Evolutionary conservation across 495 filamentous ascomycete species (phyloP), one percentile per base, ranked within the genome.

Genomic region (Penicillium cinerascens): DNA sequence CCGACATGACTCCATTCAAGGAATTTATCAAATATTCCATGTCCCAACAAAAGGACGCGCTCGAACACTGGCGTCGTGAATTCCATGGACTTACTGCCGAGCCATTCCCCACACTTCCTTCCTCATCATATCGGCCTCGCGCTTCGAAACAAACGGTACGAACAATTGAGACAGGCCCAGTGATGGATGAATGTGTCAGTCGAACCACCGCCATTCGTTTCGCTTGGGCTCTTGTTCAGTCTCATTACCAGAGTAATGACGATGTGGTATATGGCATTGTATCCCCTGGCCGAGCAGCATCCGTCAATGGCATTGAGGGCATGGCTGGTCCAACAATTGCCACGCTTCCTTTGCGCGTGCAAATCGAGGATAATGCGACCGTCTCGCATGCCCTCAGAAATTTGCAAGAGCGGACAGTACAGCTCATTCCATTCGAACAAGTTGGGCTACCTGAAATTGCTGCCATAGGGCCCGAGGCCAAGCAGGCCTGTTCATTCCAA

Each of bases 401-500:
- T 1, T 37, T 79, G 2, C 75, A 79, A 27, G 26, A 42, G 13
- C 63, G 70, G 55, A 58, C 56, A 13, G 55, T 53, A 16, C 60
- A 65, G 8, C 68, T 76, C 49, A 71, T 71, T 20, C 56, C 67
- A 10, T 70, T 67, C 49, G 68, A 78, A 49, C 75, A 78, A 21
- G 47, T 59, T 17, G 76, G 77, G 15, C 56, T 79, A 0, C 25
- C 25, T 27, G 25, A 27, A 27, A 27, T 27, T 27, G 25, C 37
- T 4, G 22, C 13, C 13, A 36, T 33, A 6, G 13, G 21, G 40
- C 11, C 66, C 0, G 81, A 84, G 21, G 72, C 78, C 2, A 59
- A 69, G 40, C 59, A 68, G 22, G 82, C 81, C 2, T 82, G 79
- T 49, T 73, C 78, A 39, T 74, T 84, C 50, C 72, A 78, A 43